Conservation (phyloP, 2,329 filamentous ascomycete genomes). For the Stachybotrys chlorohalonatus region DNA sequence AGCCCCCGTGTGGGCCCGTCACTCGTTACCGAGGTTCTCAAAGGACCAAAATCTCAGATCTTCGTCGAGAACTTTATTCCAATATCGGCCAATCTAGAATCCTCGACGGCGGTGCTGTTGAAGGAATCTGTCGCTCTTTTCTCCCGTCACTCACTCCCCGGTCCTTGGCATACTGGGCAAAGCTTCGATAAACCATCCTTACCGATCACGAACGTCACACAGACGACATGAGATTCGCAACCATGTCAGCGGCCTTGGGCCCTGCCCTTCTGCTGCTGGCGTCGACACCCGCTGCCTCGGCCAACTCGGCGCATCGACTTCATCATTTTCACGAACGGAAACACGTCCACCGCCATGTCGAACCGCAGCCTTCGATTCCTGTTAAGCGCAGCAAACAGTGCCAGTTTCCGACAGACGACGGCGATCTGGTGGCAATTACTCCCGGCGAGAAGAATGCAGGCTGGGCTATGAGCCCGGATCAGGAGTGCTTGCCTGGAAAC, state of each 20-base stretch:
- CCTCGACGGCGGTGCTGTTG: not conserved
- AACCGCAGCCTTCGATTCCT: slow-evolving; percentile 6
- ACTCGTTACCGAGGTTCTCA: not conserved
- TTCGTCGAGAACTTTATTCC: too few relatives aligned
- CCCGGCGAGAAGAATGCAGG: slow-evolving; percentile 57
- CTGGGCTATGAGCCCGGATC: slow-evolving; percentile 73
- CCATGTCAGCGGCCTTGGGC: slow-evolving; percentile 39
- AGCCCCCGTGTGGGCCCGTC: not conserved
- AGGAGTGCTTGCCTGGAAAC: slow-evolving; percentile 54
- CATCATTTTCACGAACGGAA: slow-evolving; percentile 28
- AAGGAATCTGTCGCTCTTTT: not conserved
- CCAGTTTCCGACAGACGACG: slow-evolving; percentile 52
- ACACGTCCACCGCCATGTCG: slow-evolving; percentile 11
- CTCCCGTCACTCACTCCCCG: not conserved
- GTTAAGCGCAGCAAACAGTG: slow-evolving; percentile 50
- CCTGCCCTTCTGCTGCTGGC: slow-evolving; percentile 38
- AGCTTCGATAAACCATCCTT: too few relatives aligned
- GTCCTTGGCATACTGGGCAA: not conserved
- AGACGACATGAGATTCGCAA: slow-evolving; percentile 41
- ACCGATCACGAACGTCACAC: too few relatives aligned
- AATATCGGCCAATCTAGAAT: too few relatives aligned
- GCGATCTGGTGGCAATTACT: slow-evolving; percentile 59
- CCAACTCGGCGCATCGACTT: slow-evolving; percentile 20
- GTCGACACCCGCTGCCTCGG: slow-evolving; percentile 21
- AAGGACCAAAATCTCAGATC: too few relatives aligned